Base-by-base conservation (phyloP, 2,329 filamentous ascomycete genomes). In the Neurospora crassa region DNA sequence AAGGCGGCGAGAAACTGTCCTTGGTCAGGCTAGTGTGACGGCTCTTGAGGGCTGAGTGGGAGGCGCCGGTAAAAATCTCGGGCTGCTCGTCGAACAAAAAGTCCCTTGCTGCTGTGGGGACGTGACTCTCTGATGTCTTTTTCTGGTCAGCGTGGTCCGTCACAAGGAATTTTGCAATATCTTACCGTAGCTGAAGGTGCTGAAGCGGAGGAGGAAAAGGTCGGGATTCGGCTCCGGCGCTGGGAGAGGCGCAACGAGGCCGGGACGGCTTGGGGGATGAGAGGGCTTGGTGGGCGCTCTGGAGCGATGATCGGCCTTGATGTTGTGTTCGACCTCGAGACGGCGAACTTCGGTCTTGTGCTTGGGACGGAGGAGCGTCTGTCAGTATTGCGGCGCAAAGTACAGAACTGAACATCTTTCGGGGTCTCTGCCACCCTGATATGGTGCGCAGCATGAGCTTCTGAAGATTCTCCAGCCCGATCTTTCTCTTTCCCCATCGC, bases 31-130 rank as follows among this genome's bases (percentile, higher is more conserved):
- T 47, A 0, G 43, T 1, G 18, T 7, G 43, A 20, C 8, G 8
- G 7, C 8, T 20, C 3, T 47, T 3, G n/a, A 11, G 43, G 8
- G 18, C 10, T 1, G 43, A 20, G 43, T 3, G 2, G n/a, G 43
- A 11, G n/a, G 2, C 6, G 41, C 8, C 41, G n/a, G 43, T 5
- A 1, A 47, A 4, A 0, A 5, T 1, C 10, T 47, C 43, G 0
- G 43, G 43, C 43, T 47, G 20, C 1, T 5, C 3, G n/a, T 47
- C n/a, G 0, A 47, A 47, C 1, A n/a, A 20, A 3, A 47, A 47
- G 8, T 47, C 43, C 2, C 43, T 8, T 11, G 29, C 29, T 29
- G 29, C 29, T 3, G 29, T 29, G 29, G 29, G 29, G 29, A 29
- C 4, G 29, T 29, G 29, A 29, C 29, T 29, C 29, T 29, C 29